Evolutionary conservation across 2,329 filamentous ascomycete genomes (phyloP).

Genomic region (Fusarium sp.): DNA sequence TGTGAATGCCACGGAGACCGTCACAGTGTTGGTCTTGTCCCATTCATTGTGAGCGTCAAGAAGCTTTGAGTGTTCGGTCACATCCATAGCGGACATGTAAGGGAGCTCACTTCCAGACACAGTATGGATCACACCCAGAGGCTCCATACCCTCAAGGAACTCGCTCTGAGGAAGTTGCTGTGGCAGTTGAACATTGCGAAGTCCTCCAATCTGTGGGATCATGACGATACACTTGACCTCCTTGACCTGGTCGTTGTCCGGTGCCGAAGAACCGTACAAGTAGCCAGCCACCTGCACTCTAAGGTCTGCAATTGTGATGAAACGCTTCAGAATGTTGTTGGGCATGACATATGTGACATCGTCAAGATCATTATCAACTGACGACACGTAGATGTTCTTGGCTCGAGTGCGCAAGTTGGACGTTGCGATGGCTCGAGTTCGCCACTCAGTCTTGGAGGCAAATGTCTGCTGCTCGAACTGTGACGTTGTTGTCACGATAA

Average conservation of each 20-base stretch:
- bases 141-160: slow-evolving; percentile 86
- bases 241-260: slow-evolving; percentile 96
- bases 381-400: slow-evolving; percentile 99
- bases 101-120: slow-evolving; percentile 93
- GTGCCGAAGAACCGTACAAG: slow-evolving; percentile 90
- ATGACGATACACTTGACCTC: slow-evolving; percentile 97
- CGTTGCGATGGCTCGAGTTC: slow-evolving; percentile 94
- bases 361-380: slow-evolving; percentile 90
- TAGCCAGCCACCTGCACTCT: slow-evolving; percentile 97
- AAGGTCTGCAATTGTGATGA: slow-evolving; percentile 96
- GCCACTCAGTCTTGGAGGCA: slow-evolving; percentile 98
- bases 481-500: slow-evolving; percentile 97
- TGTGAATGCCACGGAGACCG: slow-evolving; percentile 95
- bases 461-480: slow-evolving; percentile 98
- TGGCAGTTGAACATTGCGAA: slow-evolving; percentile 90
- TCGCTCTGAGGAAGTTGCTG: slow-evolving; percentile 93
- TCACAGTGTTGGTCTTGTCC: slow-evolving; percentile 88
- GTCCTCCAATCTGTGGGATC: slow-evolving; percentile 95
- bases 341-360: slow-evolving; percentile 98
- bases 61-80: slow-evolving; percentile 91
- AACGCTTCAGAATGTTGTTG: slow-evolving; percentile 97
- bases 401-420: slow-evolving; percentile 93
- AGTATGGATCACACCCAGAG: slow-evolving; percentile 94
- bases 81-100: slow-evolving; percentile 96
- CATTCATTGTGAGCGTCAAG: slow-evolving; percentile 79